Evolutionary conservation across 345 rosid species (phyloP), one percentile per base, ranked within the genome.

Genomic region (Moricandia moricandioides): DNA sequence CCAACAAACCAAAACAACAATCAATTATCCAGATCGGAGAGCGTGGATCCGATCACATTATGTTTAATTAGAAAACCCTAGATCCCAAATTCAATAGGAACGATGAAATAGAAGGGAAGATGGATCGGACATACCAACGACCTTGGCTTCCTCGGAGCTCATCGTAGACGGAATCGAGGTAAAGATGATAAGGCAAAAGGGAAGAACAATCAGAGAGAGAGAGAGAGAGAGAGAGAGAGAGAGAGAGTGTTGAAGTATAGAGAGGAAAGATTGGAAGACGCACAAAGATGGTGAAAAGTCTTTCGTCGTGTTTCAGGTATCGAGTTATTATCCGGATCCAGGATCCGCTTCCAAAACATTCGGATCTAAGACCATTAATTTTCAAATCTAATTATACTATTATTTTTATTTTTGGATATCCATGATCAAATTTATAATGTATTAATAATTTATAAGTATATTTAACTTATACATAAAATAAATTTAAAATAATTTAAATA

Each of bases 91-190:
- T 30, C 6, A n/a, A 40, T 18, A 54, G 24, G 8, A 8, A 55
- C 6, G 54, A 47, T 33, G 14, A 31, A 9, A 67, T 8, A 21
- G 30, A 57, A 18, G 1, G 29, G 52, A 16, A 6, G 43, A 47
- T 24, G 26, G 58, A 69, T 47, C 37, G 62, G 34, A 57, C 81
- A 34, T 71, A 78, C 81, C 81, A 7, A 78, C 81, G 68, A 78
- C 81, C 57, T 71, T 78, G 33, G 76, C 72, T 71, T 78, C 81
- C 63, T 65, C 81, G 2, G 77, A 78, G 14, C 56, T 52, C 81
- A 78, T 78, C 65, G 47, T 6, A 34, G 40, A 37, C 2, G 0
- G 14, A 26, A 11, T 56, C 14, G 60, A 21, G 60, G 10, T 56
- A 1, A 24, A 24, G 31, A 10, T 24, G 59, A 8, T 54, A 52